Base-by-base conservation (phyloP, 257 asterid genomes). In the Scutellaria baicalensis region DNA sequence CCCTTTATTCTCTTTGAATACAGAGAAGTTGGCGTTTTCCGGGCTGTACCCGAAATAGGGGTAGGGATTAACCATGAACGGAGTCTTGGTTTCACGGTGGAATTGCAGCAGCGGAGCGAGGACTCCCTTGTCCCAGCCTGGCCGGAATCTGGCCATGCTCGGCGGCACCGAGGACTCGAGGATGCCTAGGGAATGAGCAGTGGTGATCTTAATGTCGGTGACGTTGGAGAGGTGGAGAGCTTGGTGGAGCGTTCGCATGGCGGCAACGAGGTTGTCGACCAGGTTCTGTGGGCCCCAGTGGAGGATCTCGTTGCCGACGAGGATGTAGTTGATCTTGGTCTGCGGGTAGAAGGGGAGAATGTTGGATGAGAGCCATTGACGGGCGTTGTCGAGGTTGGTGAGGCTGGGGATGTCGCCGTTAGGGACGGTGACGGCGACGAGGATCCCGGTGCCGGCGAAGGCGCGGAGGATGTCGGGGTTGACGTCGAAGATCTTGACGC, bases 51-150 rank as follows among this genome's bases (percentile, higher is more conserved):
- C 96, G 73, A 93, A 93, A 35, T 84, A 93, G 2, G 99, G 99
- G 76, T 93, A 93, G 3, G 97, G 96, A 68, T 93, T 93, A 0
- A 91, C 96, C 96, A 91, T 87, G 76, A 93, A 93, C 0, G 99
- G 95, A 0, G 91, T 59, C 11, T 79, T 82, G 0, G 99, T 77
- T 4, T 87, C 93, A 0, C 88, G 82, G 45, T 84, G 80, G 80
- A 85, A 93, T 20, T 87, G 77, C 0, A 93, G 74, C 65, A 91
- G 64, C 0, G 97, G 99, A 4, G 84, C 84, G 36, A 93, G 82
- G 0, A 77, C 81, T 0, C 85, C 91, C 6, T n/a, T 58, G 51
- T 89, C 99, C 96, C 97, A 93, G 0, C 95, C 94, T 2, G 96
- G 89, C 0, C 96, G 79, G 80, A 93, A 93, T 9, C 38, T 78